phyloP scores from a whole-genome alignment of 2,329 filamentous ascomycete species.

The Cryoendolithus antarcticus region DNA sequence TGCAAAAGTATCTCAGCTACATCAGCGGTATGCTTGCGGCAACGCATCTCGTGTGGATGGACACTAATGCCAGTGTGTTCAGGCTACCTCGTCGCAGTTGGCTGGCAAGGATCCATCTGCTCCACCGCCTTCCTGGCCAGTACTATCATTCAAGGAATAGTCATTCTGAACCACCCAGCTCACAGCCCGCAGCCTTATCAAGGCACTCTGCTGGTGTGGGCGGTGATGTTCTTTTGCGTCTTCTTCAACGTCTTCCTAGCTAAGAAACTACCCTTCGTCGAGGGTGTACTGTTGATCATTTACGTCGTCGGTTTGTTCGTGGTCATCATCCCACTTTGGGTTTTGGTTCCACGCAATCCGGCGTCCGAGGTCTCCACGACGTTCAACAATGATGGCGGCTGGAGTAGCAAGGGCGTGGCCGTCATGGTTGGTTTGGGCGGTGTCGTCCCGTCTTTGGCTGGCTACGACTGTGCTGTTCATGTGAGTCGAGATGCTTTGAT shows the following conservation, averaged over 20 bases:
- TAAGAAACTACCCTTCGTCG: conserved; percentile 24
- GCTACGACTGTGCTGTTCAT: neutral
- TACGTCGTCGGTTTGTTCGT: conserved; percentile 28
- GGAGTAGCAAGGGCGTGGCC: conserved; percentile 21
- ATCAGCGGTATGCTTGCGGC: no score
- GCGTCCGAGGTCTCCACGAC: conserved; percentile 23
- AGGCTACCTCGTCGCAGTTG: no score
- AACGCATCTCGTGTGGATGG: no score
- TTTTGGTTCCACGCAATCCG: conserved; percentile 15
- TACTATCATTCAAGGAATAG: conserved; percentile 24
- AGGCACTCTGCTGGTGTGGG: conserved; percentile 37
- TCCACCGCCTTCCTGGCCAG: conserved; percentile 22
- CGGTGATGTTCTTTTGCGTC: conserved; percentile 31
- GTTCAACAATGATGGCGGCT: conserved; percentile 28
- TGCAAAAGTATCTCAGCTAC: conserved; percentile 16
- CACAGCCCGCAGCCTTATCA: conserved; percentile 31
- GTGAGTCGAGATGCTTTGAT: neutral
- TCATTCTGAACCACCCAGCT: conserved; percentile 24
- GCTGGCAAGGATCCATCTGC: no score
- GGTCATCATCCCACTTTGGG: conserved; percentile 21
- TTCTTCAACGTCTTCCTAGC: conserved; percentile 28
- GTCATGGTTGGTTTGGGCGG: conserved; percentile 20
- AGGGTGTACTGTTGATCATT: conserved; percentile 27
- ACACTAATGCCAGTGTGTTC: no score
- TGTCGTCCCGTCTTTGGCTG: conserved; percentile 11